Conservation (phyloP, 2,329 filamentous ascomycete species). For the Clonostachys byssicola region DNA sequence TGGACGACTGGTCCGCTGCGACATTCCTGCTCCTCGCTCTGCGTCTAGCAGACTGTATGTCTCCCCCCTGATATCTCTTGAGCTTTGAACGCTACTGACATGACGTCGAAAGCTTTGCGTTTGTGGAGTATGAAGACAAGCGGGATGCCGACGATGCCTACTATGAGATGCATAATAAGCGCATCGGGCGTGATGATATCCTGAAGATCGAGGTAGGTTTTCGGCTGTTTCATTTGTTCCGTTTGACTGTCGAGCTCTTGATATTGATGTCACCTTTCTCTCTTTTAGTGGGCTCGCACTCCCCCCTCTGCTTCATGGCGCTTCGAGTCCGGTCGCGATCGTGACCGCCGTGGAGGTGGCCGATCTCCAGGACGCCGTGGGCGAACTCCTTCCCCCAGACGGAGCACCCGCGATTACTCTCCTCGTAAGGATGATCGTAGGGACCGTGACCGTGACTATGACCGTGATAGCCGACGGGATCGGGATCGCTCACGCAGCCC, state of each 20-base stretch:
- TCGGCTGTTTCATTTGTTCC: not conserved
- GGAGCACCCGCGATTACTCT: conserved; percentile 74
- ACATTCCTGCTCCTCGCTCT: conserved; percentile 93
- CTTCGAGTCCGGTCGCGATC: conserved; percentile 87
- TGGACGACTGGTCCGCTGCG: conserved; percentile 94
- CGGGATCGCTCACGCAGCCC: conserved; percentile 74
- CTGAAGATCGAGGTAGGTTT: conserved; percentile 89
- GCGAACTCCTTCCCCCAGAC: conserved; percentile 75
- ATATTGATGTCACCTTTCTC: no score
- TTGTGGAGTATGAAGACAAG: conserved; percentile 98
- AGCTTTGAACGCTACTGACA: not conserved
- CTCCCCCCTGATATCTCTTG: not conserved
- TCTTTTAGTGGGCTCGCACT: conserved; percentile 85
- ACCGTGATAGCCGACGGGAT: conserved; percentile 71
- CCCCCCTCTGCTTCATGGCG: conserved; percentile 98
- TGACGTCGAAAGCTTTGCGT: conserved; percentile 69
- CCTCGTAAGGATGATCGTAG: conserved; percentile 83
- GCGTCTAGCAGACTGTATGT: conserved; percentile 94
- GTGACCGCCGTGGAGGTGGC: conserved; percentile 53
- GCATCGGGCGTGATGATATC: conserved; percentile 89
- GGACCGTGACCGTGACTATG: conserved; percentile 74
- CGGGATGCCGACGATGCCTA: conserved; percentile 98
- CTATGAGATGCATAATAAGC: conserved; percentile 99
- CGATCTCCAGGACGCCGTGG: conserved; percentile 59
- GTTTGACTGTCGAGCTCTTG: not conserved